Percentiles rank a stretch among this genome's conserved stretches.
These are phyloP conservation scores for Ophiosphaerella korrae DNA, from an alignment of 2,329 filamentous ascomycete species.

Conservation along the genomic window DNA sequence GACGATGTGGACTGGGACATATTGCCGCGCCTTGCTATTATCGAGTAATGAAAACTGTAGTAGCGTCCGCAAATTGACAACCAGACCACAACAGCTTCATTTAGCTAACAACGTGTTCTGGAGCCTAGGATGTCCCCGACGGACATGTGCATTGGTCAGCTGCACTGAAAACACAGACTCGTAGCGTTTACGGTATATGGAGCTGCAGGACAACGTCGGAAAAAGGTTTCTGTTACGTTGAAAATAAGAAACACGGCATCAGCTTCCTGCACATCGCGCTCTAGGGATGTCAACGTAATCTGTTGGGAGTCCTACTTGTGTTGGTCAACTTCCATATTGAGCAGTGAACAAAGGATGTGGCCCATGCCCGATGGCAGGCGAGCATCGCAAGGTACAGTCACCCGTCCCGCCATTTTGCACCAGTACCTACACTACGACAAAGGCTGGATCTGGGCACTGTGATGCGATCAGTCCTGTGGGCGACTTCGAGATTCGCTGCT, in stretches of 20 bases:
- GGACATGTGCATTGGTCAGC: constrained; percentile 12
- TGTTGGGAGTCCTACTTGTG: too few species aligned
- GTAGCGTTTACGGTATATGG: constrained; percentile 12
- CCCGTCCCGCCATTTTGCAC: too few species aligned
- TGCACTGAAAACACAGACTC: constrained; percentile 3
- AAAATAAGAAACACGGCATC: background rate
- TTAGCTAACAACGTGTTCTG: constrained; percentile 9
- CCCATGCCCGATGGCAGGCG: too few species aligned
- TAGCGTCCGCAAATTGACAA: constrained; percentile 18
- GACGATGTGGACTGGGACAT: constrained; percentile 1
- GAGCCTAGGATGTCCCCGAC: constrained; percentile 6
- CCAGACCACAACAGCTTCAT: constrained; percentile 6
- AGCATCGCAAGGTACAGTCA: too few species aligned
- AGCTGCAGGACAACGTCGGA: constrained; percentile 9
- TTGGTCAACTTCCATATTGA: too few species aligned
- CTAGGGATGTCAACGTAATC: too few species aligned
- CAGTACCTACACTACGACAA: too few species aligned
- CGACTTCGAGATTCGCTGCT: too few species aligned
- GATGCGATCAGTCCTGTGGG: too few species aligned
- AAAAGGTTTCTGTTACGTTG: constrained; percentile 24
- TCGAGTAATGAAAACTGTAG: constrained; percentile 44
- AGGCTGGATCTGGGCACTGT: too few species aligned
- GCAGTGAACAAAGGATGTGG: too few species aligned
- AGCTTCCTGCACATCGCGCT: too few species aligned
- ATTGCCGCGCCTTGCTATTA: constrained; percentile 26